Evolutionary conservation across 805 yeast genomes (phyloP).

Genomic region (Myxozyma udenii): DNA sequence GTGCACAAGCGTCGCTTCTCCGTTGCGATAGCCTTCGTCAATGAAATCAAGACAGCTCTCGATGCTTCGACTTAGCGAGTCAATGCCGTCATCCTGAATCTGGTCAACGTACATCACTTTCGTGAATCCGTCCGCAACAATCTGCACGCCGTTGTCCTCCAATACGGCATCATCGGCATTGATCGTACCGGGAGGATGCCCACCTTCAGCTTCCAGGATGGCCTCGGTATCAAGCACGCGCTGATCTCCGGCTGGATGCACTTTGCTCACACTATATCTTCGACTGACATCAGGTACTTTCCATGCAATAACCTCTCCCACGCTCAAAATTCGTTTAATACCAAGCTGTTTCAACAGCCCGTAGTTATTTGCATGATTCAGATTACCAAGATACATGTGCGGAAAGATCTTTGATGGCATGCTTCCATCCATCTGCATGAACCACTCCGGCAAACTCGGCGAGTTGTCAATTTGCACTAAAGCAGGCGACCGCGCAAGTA

Average conservation of each 20-base stretch:
- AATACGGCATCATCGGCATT: not conserved
- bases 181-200: conserved; percentile 2
- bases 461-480: conserved; percentile 1
- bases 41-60: conserved; percentile 56
- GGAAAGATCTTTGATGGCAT: conserved; percentile 81
- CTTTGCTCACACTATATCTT: not conserved
- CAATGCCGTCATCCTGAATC: conserved; percentile 88
- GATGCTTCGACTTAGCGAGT: conserved; percentile 61
- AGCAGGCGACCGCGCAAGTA: conserved; percentile 51
- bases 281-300: conserved; percentile 10
- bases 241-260: not conserved
- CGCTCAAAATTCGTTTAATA: conserved; percentile 73
- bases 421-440: conserved; percentile 51
- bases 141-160: conserved; percentile 4
- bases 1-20: conserved; percentile 67
- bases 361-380: conserved; percentile 74
- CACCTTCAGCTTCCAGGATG: not conserved
- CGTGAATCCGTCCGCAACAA: conserved; percentile 37
- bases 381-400: conserved; percentile 79
- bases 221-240: not conserved
- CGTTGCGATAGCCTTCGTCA: conserved; percentile 49
- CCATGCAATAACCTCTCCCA: conserved; percentile 59
- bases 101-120: conserved; percentile 63
- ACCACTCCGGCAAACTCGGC: conserved; percentile 34
- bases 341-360: conserved; percentile 61